Conservation (phyloP, 2,329 filamentous ascomycete species). For the Pseudophaeomoniella oleicola region DNA sequence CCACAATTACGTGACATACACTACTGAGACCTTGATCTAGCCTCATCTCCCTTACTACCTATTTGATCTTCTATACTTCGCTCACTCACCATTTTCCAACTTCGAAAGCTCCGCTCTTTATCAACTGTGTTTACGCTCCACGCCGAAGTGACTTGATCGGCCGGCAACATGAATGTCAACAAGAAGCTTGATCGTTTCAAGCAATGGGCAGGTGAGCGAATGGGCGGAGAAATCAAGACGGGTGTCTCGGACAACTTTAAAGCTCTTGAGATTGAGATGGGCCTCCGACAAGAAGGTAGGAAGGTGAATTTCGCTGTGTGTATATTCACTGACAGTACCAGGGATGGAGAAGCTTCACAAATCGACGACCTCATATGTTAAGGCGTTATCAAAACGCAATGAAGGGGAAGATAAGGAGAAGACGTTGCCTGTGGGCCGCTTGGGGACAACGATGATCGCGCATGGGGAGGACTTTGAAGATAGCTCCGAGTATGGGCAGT, state of each 20-base stretch:
- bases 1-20: no score
- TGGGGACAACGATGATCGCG: slow-evolving; percentile 71
- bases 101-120: no score
- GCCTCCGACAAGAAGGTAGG: slow-evolving; percentile 70
- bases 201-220: slow-evolving; percentile 96
- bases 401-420: slow-evolving; percentile 85
- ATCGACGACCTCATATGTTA: slow-evolving; percentile 74
- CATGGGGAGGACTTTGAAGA: slow-evolving; percentile 89
- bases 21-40: no score
- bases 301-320: slow-evolving; percentile 2
- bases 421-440: slow-evolving; percentile 59
- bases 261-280: slow-evolving; percentile 78
- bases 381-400: slow-evolving; percentile 70
- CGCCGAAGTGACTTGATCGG: no score
- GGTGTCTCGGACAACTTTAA: slow-evolving; percentile 83
- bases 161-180: slow-evolving; percentile 46
- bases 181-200: slow-evolving; percentile 93
- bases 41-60: no score
- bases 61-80: no score
- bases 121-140: no score
- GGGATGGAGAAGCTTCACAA: slow-evolving; percentile 83
- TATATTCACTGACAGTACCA: slow-evolving; percentile 20
- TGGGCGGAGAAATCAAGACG: slow-evolving; percentile 83
- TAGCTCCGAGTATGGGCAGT: slow-evolving; percentile 83
- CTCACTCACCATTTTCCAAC: no score